These are phyloP conservation scores for Geopyxis carbonaria DNA, from an alignment of 495 filamentous ascomycete species.

Conservation along the genomic window DNA sequence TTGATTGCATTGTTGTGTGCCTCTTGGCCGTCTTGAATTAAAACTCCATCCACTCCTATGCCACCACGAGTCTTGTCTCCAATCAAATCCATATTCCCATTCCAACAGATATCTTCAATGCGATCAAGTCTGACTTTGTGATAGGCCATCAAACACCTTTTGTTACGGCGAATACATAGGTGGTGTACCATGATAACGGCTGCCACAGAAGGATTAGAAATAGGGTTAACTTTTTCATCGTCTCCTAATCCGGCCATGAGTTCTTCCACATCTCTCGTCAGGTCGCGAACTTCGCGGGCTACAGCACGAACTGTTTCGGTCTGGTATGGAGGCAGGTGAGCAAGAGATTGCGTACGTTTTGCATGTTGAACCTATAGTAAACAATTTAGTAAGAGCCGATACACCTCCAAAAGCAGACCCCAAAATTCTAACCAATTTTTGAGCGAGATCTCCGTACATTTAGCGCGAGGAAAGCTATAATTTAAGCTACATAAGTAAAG, in stretches of 20 bases:
- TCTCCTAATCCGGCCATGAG: slow-evolving; percentile 68
- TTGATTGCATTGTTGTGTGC: no score
- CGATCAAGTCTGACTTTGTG: slow-evolving; percentile 80
- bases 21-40: slow-evolving; percentile 15
- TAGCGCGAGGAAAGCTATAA: no score
- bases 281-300: slow-evolving; percentile 80
- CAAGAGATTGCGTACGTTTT: slow-evolving; percentile 80
- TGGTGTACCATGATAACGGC: slow-evolving; percentile 85
- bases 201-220: slow-evolving; percentile 64
- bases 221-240: slow-evolving; percentile 64
- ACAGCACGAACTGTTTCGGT: slow-evolving; percentile 78
- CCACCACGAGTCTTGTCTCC: slow-evolving; percentile 26
- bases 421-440: slow-evolving; percentile 52
- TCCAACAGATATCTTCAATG: slow-evolving; percentile 89
- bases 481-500: no score
- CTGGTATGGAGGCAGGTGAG: slow-evolving; percentile 82
- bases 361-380: slow-evolving; percentile 78
- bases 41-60: slow-evolving; percentile 16
- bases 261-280: slow-evolving; percentile 72
- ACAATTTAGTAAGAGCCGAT: slow-evolving; percentile 6
- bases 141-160: slow-evolving; percentile 88
- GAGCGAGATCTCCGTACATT: slow-evolving; percentile 91
- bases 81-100: slow-evolving; percentile 39
- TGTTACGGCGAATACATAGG: slow-evolving; percentile 86
- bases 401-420: background rate